These are phyloP conservation scores for Solanum chilense DNA, from an alignment of 257 asterid species.

Conservation along the genomic window DNA sequence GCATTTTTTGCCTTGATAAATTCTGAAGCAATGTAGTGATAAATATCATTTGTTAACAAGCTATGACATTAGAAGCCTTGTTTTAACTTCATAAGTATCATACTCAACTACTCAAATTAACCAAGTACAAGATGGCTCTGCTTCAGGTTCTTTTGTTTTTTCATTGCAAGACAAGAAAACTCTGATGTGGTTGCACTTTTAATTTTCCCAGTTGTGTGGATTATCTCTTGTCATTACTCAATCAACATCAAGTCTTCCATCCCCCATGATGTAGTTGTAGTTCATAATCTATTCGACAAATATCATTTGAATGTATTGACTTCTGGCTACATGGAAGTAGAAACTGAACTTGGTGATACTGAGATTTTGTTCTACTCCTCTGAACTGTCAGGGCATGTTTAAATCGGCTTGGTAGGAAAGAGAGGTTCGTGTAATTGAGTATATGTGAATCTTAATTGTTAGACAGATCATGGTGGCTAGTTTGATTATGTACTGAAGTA, in stretches of 20 bases:
- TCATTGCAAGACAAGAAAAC: background rate
- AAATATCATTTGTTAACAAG: background rate
- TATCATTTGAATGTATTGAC: background rate
- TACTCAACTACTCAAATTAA: background rate
- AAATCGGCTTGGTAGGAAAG: background rate
- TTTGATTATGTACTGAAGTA: background rate
- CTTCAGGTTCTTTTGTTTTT: background rate
- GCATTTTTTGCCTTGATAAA: background rate
- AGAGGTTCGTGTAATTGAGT: background rate
- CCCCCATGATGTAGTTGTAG: background rate
- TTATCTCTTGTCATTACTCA: background rate
- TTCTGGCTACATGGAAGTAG: slow-evolving; percentile 73
- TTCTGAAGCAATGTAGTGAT: background rate
- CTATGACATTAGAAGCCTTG: background rate
- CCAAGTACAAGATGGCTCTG: background rate
- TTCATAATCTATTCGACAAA: background rate
- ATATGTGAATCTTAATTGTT: background rate
- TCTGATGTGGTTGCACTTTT: background rate
- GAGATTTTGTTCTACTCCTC: background rate
- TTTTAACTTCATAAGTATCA: background rate
- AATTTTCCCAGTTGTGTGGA: background rate
- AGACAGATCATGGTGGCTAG: background rate
- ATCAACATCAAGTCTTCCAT: background rate
- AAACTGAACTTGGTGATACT: background rate
- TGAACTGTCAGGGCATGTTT: background rate